Evolutionary conservation across 768 basidiomycete species (phyloP), one percentile per base, ranked within the genome.

Genomic region (Zangia roseola): DNA sequence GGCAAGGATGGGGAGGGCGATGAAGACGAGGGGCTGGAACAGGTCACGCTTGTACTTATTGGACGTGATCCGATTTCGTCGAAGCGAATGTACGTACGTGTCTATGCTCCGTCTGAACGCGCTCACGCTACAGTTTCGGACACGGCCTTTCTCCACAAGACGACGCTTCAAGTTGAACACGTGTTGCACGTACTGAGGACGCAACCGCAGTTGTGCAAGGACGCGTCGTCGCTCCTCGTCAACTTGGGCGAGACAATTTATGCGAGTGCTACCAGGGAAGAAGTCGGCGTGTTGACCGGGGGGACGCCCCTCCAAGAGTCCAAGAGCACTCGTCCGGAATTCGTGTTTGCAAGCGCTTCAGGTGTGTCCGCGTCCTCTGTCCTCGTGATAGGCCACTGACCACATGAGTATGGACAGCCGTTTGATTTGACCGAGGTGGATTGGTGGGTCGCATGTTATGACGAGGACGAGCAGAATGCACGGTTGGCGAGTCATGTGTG

Each of bases 381-480:
- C 5, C 17, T 19, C 7, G 23, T 17, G 24, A 38, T 4, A 13
- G 37, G 16, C n/a, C n/a, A n/a, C n/a, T n/a, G n/a, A n/a, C n/a
- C n/a, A n/a, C n/a, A n/a, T n/a, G n/a, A n/a, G n/a, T n/a, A n/a
- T n/a, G n/a, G 28, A 2, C 51, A 97, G 91, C 88, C 94, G 0
- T 87, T 98, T 55, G 97, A 98, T 68, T 67, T 98, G 40, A 97
- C 94, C 0, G 95, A 98, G 40, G 65, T 92, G 31, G 94, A 97
- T 52, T 99, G 94, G 88, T 91, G 91, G 84, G 77, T 97, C 33
- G 88, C 88, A 5, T 84, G 80, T 45, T 92, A 97, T 56, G 97
- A 98, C 50, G 84, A 82, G 44, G 86, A 88, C 53, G 91, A 93
- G 58, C 91, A 94, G 60, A 97, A 94, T 57, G 83, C 83, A 0